A percentile compares a stretch with the other conserved stretches of the same genome.
Conservation (phyloP, 768 basidiomycete genomes). For the Coprinellus aureogranulatus region DNA sequence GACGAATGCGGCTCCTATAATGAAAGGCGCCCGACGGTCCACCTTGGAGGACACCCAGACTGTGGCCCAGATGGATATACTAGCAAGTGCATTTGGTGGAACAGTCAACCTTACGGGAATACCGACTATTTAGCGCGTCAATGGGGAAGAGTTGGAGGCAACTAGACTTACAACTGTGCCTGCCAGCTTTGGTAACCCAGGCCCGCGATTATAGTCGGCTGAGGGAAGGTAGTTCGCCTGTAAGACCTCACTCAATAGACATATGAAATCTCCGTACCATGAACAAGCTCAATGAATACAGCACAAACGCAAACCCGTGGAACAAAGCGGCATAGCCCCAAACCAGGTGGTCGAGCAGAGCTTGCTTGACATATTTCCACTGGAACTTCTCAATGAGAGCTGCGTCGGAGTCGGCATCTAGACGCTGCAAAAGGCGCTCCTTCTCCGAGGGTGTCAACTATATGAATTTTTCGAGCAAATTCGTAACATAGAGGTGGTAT, state of each 20-base stretch:
- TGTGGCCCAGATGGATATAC: conserved; percentile 46
- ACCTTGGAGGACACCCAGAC: conserved; percentile 51
- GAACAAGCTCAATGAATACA: conserved; percentile 60
- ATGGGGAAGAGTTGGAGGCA: background rate
- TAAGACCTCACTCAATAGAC: background rate
- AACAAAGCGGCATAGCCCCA: conserved; percentile 62
- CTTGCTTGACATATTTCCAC: conserved; percentile 57
- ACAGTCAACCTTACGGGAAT: conserved; percentile 46
- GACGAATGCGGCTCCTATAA: conserved; percentile 46
- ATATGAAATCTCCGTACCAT: conserved; percentile 33
- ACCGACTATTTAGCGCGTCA: background rate
- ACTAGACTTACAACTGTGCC: conserved; percentile 48
- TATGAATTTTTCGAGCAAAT: conserved; percentile 31
- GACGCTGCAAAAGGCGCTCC: conserved; percentile 44
- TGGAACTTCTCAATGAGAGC: conserved; percentile 51
- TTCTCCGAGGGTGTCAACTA: conserved; percentile 56
- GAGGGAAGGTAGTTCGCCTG: conserved; percentile 1
- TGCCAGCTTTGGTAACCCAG: conserved; percentile 61
- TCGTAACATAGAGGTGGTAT: too few species aligned
- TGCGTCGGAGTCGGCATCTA: conserved; percentile 54
- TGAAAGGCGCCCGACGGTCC: conserved; percentile 50
- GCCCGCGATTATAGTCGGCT: conserved; percentile 59
- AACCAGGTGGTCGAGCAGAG: conserved; percentile 55
- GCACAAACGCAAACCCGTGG: conserved; percentile 59
- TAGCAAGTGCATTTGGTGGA: conserved; percentile 55